A percentile compares a stretch with the other conserved stretches of the same genome.
Conservation (phyloP, 1,284 basidiomycete genomes). For the Heterobasidion irregulare region DNA sequence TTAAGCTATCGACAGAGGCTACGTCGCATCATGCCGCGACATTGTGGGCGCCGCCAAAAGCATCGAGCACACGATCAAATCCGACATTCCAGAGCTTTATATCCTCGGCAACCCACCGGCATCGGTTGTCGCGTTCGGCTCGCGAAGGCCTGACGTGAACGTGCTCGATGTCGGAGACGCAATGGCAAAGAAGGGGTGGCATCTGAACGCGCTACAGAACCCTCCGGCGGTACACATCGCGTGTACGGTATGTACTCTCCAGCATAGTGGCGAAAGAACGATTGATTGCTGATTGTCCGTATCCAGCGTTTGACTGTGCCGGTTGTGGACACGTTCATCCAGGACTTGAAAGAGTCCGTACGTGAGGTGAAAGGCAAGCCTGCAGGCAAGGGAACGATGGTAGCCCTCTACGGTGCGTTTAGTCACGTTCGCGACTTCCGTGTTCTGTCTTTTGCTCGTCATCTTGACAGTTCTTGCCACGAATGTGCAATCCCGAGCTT, state of each 20-base stretch:
- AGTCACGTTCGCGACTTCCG: too few species aligned
- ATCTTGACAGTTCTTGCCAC: too few species aligned
- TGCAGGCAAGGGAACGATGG: slow-evolving; percentile 72
- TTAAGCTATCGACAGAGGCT: slow-evolving; percentile 58
- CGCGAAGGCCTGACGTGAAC: slow-evolving; percentile 47
- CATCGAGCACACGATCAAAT: slow-evolving; percentile 59
- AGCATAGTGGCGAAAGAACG: too few species aligned
- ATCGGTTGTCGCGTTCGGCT: slow-evolving; percentile 86
- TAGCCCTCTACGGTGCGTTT: slow-evolving; percentile 76
- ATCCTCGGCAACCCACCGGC: slow-evolving; percentile 86
- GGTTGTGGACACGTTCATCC: slow-evolving; percentile 71
- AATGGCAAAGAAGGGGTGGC: slow-evolving; percentile 85
- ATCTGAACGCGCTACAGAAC: slow-evolving; percentile 77
- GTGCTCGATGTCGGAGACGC: slow-evolving; percentile 86
- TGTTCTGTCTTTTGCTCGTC: too few species aligned
- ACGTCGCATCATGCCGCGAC: slow-evolving; percentile 78
- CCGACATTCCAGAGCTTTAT: slow-evolving; percentile 72
- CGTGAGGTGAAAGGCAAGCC: slow-evolving; percentile 50
- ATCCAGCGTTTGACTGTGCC: slow-evolving; percentile 68
- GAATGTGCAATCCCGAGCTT: too few species aligned
- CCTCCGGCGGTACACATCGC: slow-evolving; percentile 91
- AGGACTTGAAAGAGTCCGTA: slow-evolving; percentile 75
- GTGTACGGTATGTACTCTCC: slow-evolving; percentile 61
- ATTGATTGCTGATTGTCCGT: not conserved
- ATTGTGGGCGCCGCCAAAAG: slow-evolving; percentile 73